Conservation (phyloP, 306 rosid genomes). For the Luffa aegyptiaca region DNA sequence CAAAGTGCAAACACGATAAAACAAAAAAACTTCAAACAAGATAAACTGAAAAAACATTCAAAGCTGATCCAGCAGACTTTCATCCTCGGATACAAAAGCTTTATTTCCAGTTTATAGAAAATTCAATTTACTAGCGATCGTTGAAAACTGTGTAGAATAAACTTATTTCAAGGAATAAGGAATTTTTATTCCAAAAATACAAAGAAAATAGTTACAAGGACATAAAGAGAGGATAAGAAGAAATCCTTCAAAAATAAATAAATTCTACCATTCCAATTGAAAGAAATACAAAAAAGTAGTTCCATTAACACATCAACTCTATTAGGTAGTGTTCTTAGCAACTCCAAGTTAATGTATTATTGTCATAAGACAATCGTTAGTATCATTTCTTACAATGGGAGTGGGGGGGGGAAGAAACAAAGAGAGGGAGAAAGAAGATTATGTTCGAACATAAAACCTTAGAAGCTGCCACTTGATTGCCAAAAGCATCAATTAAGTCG, state of each 20-base stretch:
- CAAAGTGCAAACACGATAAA: not conserved
- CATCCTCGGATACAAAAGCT: not conserved
- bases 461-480: constrained; percentile 61
- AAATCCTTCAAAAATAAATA: not conserved
- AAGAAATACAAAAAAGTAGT: not conserved
- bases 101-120: not conserved
- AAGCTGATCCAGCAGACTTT: not conserved
- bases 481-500: constrained; percentile 74
- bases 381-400: not conserved
- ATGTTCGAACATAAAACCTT: constrained; percentile 42
- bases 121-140: not conserved
- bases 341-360: not conserved
- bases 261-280: not conserved
- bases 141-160: not conserved
- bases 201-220: not conserved
- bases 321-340: not conserved
- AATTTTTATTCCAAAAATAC: not conserved
- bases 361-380: not conserved
- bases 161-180: not conserved
- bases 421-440: not conserved
- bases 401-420: not conserved
- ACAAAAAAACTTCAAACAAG: not conserved
- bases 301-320: not conserved
- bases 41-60: not conserved
- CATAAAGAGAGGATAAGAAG: not conserved